Conservation (phyloP, 2,329 filamentous ascomycete genomes). For the Arthrobotrys sphaeroides region DNA sequence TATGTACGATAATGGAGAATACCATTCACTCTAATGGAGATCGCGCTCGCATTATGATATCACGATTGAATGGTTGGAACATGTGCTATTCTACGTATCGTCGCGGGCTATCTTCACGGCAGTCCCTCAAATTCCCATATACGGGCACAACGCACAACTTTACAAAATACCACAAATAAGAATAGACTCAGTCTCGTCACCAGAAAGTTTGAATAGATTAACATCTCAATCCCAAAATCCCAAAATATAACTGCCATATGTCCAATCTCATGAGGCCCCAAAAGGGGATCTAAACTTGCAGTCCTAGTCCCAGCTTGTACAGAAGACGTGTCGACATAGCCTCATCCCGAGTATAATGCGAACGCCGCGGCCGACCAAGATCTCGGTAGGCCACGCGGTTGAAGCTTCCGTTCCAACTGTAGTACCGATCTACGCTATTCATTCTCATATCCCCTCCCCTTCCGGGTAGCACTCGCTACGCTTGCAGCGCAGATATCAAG, state of each 20-base stretch:
- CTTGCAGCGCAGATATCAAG: not conserved
- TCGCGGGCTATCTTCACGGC: no score
- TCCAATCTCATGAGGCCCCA: no score
- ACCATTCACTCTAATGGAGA: not conserved
- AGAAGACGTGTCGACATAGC: no score
- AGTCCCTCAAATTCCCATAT: no score
- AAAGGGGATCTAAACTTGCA: no score
- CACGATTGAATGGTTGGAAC: not conserved
- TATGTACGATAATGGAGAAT: slow-evolving; percentile 45
- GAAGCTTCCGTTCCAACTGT: not conserved
- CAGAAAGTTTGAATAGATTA: no score
- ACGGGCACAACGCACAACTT: not conserved
- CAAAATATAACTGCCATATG: no score
- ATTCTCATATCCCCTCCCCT: slow-evolving; percentile 40
- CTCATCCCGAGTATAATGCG: no score
- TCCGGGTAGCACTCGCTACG: not conserved
- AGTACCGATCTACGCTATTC: slow-evolving; percentile 16
- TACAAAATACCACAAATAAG: slow-evolving; percentile 12
- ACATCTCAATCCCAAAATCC: no score
- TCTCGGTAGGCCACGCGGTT: not conserved
- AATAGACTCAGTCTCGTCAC: no score
- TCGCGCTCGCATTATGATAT: not conserved
- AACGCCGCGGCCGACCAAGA: not conserved
- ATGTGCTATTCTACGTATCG: no score
- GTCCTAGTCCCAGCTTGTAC: no score